Base-by-base conservation (phyloP, 2,329 filamentous ascomycete genomes). In the Botrytis deweyae region DNA sequence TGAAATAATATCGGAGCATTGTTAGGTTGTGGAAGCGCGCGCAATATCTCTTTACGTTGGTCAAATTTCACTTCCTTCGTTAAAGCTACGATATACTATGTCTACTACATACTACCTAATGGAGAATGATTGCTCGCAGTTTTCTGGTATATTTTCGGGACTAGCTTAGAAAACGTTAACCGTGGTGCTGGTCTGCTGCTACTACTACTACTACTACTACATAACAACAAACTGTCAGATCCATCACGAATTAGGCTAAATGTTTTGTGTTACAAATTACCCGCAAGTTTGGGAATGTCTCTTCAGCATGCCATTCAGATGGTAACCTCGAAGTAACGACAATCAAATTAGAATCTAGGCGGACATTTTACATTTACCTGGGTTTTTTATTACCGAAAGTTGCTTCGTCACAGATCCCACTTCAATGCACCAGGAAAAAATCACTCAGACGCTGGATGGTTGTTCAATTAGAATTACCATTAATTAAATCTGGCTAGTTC, bases 221-320 rank as follows among this genome's bases (percentile, higher is more conserved):
- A 38, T 25, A 58, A 38, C 20, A 44, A 58, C 49, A 58, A 58
- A 25, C 49, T 69, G 71, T 73, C 62, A 73, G 64, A 73, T 49
- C 33, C 49, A 36, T 42, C 64, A 69, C 33, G 42, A 65, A 62
- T 40, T 52, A 44, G 59, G 16, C 61, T 38, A 61, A 59, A 33
- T 25, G 25, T 10, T 22, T 61, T 29, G 58, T 73, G 64, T 73
- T 69, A 68, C 33, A 73, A 69, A 72, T 58, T 69, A 63, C 64
- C 64, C 42, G 71, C 71, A 69, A 46, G 71, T 73, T 69, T 62
- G 71, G 66, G 42, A 49, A 69, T 73, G 64, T 73, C 64, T 73
- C 70, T 72, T 46, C 29, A 67, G n/a, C 63, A 58, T 58, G 40
- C 62, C 40, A 70, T 46, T 44, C 68, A 25, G 55, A 42, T 42